Evolutionary conservation across 208 protist genomes (phyloP).

Genomic region (Naegleria gruberi): DNA sequence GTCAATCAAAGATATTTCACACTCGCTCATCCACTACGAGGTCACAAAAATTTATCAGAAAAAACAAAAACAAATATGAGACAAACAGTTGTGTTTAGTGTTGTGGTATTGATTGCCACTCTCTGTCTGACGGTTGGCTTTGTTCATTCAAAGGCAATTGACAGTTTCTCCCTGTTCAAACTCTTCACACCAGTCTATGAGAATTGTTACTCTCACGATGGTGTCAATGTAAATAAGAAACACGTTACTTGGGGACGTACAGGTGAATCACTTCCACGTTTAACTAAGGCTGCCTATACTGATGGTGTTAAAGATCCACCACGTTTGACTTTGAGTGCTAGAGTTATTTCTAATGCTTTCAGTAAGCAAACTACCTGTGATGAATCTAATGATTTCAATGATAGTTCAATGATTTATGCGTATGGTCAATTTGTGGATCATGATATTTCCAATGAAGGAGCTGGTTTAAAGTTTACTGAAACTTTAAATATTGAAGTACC

Average conservation of each 20-base stretch:
- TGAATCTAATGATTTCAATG: neutral
- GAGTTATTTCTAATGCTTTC: neutral
- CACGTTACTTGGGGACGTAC: neutral
- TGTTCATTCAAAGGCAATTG: too few relatives aligned
- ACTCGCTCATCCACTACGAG: too few relatives aligned
- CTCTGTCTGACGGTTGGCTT: too few relatives aligned
- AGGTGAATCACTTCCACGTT: neutral
- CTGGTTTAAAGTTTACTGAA: neutral
- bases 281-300: neutral
- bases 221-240: neutral
- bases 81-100: too few relatives aligned
- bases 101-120: too few relatives aligned
- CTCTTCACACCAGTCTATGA: neutral
- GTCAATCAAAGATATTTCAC: too few relatives aligned
- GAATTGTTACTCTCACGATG: neutral
- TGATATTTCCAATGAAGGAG: neutral
- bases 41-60: too few relatives aligned
- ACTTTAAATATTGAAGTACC: neutral
- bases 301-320: neutral
- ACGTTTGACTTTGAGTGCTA: neutral
- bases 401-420: neutral
- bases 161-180: neutral
- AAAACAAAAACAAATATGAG: too few relatives aligned
- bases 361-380: neutral
- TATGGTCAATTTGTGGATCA: constrained; percentile 17